Evolutionary conservation across 148 eudicot species (phyloP).

Genomic region (Spergularia bocconei): DNA sequence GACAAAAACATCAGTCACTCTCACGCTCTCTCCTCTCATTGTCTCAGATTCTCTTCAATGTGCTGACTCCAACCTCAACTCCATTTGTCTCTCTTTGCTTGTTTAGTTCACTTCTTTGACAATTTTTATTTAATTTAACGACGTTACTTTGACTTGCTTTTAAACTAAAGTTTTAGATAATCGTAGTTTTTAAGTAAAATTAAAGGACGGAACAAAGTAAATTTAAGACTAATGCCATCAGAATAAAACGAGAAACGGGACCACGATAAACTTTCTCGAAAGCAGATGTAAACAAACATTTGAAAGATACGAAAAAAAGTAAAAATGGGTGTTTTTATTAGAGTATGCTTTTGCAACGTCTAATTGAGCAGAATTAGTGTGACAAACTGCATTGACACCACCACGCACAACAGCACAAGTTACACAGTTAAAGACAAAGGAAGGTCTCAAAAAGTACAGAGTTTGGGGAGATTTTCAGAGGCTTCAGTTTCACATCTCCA

Average conservation of each 20-base stretch:
- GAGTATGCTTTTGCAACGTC: conserved; percentile 37
- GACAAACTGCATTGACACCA: conserved; percentile 29
- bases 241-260: no score
- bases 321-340: no score
- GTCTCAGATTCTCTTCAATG: conserved; percentile 2
- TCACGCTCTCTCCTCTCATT: conserved; percentile 6
- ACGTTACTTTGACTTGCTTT: no score
- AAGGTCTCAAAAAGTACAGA: background rate
- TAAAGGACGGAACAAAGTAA: no score
- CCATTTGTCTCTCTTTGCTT: background rate
- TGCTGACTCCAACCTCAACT: no score
- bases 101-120: conserved; percentile 16
- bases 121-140: background rate
- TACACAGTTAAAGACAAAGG: background rate
- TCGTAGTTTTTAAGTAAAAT: no score
- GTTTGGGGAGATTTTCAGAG: background rate
- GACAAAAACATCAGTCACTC: conserved; percentile 29
- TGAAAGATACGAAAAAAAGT: no score
- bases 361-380: conserved; percentile 4
- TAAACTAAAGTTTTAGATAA: no score
- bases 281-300: no score
- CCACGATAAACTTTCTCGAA: no score
- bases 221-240: no score
- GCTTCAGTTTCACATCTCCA: conserved; percentile 28
- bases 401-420: conserved; percentile 13